Evolutionary conservation across 2,329 filamentous ascomycete species (phyloP).

Genomic region (Elsinoe necatrix): DNA sequence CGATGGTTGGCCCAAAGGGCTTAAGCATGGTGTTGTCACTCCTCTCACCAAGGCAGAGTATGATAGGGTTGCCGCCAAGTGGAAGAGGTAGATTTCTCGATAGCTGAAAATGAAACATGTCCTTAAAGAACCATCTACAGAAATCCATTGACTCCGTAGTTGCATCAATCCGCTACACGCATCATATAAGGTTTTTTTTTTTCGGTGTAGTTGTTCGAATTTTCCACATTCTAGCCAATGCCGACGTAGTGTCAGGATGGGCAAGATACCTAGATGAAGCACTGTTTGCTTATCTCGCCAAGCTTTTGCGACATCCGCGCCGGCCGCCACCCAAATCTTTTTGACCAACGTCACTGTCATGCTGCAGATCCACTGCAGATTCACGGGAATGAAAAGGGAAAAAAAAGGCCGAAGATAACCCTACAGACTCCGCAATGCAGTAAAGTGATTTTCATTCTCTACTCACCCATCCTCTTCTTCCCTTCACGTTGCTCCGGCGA

Average conservation of each 20-base stretch:
- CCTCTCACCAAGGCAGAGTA: conserved; percentile 39
- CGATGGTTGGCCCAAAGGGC: conserved; percentile 37
- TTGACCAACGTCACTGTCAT: not conserved
- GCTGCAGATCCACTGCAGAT: not conserved
- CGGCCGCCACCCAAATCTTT: not conserved
- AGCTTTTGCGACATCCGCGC: not conserved
- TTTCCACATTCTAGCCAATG: no score
- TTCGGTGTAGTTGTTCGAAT: no score
- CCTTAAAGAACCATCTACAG: no score
- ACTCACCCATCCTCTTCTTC: not conserved
- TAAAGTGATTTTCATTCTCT: not conserved
- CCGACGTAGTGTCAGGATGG: no score
- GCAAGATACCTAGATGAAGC: no score
- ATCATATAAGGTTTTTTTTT: no score
- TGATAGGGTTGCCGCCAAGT: conserved; percentile 30
- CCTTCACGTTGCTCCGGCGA: not conserved
- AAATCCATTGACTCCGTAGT: no score
- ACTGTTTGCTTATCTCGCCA: not conserved
- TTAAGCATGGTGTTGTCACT: conserved; percentile 47
- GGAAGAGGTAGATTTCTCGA: not conserved
- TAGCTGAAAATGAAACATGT: no score
- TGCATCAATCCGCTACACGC: no score
- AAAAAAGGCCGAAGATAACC: not conserved
- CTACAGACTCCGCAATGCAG: not conserved
- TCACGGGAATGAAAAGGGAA: not conserved